Base-by-base conservation (phyloP, 495 filamentous ascomycete species). In the Cercophora scortea region DNA sequence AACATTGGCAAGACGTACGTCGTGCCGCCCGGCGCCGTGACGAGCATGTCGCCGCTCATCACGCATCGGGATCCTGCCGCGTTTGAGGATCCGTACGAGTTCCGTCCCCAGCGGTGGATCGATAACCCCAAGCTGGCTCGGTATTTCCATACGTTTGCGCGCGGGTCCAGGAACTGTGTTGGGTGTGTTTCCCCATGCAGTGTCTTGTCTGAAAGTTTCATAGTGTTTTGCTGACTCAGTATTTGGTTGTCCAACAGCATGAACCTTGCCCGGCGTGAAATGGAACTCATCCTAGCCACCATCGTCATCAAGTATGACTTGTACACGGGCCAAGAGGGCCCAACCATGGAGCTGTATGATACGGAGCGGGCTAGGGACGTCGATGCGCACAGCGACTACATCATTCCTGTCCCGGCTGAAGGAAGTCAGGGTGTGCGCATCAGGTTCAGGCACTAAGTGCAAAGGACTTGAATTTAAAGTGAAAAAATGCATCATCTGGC, bases 301-400 rank as follows among this genome's bases (percentile, higher is more conserved):
- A 36, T 56, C 4, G 17, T 56, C 19, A 19, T n/a, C 2, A 51
- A 45, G n/a, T 56, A 56, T 25, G 54, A 56, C 32, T 12, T 56
- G 2, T 56, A 56, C 17, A 1, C 9, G 3, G 49, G 49, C 3
- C 54, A 56, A 15, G 18, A 39, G n/a, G 53, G 54, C 1, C 49
- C 54, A 8, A 56, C 49, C 13, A 13, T 56, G 8, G 54, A 56
- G 54, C 34, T 56, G 8, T 56, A 51, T 38, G 49, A 56, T n/a
- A 56, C 54, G 6, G 13, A 32, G 11, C 34, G 54, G 6, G 43
- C 15, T 15, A 47, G 54, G 45, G 54, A 56, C 35, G 43, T 56
- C 18, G 54, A 56, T 40, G 15, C 33, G 2, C 19, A 48, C 17
- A 25, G 25, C 8, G 54, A 56, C 40, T 47, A 42, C 6, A 56